Percentiles rank a stretch among this genome's conserved stretches.
Conservation (phyloP, 2,329 filamentous ascomycete genomes). For the Aspergillus vadensis region DNA sequence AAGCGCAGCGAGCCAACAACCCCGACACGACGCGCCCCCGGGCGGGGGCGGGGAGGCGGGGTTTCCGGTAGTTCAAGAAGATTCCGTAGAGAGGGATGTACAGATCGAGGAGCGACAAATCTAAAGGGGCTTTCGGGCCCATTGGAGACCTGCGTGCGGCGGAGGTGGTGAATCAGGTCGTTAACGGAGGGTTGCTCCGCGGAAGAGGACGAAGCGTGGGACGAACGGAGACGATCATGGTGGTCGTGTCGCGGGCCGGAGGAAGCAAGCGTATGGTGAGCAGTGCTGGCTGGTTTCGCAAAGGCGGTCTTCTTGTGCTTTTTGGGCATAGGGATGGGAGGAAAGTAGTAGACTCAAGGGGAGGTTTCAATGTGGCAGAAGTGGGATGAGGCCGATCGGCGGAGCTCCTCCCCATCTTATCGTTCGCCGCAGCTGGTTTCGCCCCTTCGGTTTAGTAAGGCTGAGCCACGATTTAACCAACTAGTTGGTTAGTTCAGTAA, state of each 20-base stretch:
- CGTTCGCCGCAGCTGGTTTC: background rate
- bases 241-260: constrained; percentile 28
- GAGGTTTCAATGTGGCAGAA: constrained; percentile 8
- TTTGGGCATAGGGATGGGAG: constrained; percentile 47
- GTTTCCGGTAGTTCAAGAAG: constrained; percentile 49
- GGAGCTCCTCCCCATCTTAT: constrained; percentile 6
- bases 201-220: constrained; percentile 22
- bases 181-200: constrained; percentile 45
- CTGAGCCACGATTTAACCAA: too few relatives aligned
- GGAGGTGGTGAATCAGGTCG: constrained; percentile 50
- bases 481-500: too few relatives aligned
- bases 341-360: constrained; percentile 11
- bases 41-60: constrained; percentile 45
- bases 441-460: too few relatives aligned
- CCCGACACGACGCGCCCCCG: constrained; percentile 32
- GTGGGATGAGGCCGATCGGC: constrained; percentile 1
- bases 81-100: constrained; percentile 49
- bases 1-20: constrained; percentile 34
- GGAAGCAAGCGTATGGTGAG: constrained; percentile 43
- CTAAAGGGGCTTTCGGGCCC: constrained; percentile 18
- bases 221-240: constrained; percentile 29
- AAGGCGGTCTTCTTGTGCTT: constrained; percentile 45
- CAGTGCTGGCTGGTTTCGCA: constrained; percentile 44
- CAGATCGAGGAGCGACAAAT: constrained; percentile 36
- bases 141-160: constrained; percentile 42